phyloP scores from a whole-genome alignment of 768 basidiomycete species.

The Suillus hirtellus region DNA sequence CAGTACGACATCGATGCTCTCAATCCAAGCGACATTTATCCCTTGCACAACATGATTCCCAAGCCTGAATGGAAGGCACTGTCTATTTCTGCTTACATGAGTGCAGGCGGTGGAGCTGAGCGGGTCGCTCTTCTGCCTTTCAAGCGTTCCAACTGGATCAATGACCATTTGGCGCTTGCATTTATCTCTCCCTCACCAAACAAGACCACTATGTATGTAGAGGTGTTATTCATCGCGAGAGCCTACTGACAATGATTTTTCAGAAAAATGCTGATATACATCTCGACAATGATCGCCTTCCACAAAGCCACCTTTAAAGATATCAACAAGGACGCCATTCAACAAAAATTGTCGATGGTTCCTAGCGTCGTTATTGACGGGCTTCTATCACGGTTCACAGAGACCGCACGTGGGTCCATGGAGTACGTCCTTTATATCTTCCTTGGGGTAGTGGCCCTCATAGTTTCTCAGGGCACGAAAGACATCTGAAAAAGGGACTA shows the following conservation, averaged over 20 bases:
- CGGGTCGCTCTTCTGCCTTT: slow-evolving; percentile 61
- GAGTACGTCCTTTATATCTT: slow-evolving; percentile 43
- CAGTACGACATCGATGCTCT: slow-evolving; percentile 65
- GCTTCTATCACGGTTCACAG: slow-evolving; percentile 78
- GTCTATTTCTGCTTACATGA: slow-evolving; percentile 53
- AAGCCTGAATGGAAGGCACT: slow-evolving; percentile 80
- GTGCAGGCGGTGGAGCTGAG: slow-evolving; percentile 48
- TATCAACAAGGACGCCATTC: slow-evolving; percentile 52
- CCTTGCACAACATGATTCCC: slow-evolving; percentile 74
- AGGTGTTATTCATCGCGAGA: slow-evolving; percentile 5
- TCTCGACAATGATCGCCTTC: slow-evolving; percentile 80
- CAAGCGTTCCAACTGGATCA: slow-evolving; percentile 68
- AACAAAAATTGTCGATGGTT: slow-evolving; percentile 56
- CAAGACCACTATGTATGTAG: slow-evolving; percentile 60
- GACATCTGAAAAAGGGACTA: slow-evolving; percentile 71
- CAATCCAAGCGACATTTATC: slow-evolving; percentile 73
- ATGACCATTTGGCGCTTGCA: slow-evolving; percentile 53
- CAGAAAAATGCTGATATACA: slow-evolving; percentile 79
- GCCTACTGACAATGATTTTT: slow-evolving; percentile 12
- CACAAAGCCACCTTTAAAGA: slow-evolving; percentile 42
- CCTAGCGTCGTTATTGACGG: slow-evolving; percentile 72
- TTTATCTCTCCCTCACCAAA: slow-evolving; percentile 48
- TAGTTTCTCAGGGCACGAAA: slow-evolving; percentile 40
- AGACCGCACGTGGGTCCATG: slow-evolving; percentile 64
- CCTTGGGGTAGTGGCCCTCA: neutral